Conservation (phyloP, 1,284 basidiomycete genomes). For the Ustilago crameri region DNA sequence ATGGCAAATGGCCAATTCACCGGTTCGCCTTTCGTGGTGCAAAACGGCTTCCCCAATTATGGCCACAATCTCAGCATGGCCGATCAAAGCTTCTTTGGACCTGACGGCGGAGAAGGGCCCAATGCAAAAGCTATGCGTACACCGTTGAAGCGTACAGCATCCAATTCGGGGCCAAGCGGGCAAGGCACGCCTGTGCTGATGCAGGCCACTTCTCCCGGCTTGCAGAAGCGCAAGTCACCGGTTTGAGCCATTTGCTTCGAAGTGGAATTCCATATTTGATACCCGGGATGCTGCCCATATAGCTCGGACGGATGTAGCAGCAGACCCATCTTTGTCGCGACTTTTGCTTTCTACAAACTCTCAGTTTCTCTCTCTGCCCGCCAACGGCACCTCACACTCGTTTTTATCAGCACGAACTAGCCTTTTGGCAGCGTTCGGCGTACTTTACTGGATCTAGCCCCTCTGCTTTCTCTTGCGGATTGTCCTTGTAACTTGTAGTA, state of each 20-base stretch:
- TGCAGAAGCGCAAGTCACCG: conserved; percentile 47
- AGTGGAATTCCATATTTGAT: conserved; percentile 2
- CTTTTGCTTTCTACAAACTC: neutral
- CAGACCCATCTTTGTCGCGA: conserved; percentile 3
- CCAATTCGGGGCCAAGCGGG: conserved; percentile 44
- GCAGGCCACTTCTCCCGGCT: conserved; percentile 33
- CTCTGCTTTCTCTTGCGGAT: no score
- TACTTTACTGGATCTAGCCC: no score
- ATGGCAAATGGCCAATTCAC: conserved; percentile 34
- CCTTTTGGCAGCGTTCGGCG: no score
- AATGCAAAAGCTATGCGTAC: conserved; percentile 58
- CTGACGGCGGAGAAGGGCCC: conserved; percentile 32
- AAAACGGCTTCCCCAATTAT: conserved; percentile 32
- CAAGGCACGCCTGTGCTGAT: conserved; percentile 40
- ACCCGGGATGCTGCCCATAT: conserved; percentile 9
- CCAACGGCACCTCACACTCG: conserved; percentile 3
- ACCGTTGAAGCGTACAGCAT: conserved; percentile 55
- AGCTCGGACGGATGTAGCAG: conserved; percentile 7
- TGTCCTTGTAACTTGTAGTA: no score
- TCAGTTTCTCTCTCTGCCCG: neutral
- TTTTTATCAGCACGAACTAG: neutral
- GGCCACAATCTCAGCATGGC: conserved; percentile 18
- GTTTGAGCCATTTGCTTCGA: conserved; percentile 5
- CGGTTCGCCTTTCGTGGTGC: conserved; percentile 18
- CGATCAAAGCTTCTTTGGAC: conserved; percentile 34